Base-by-base conservation (phyloP, 306 rosid species). In the Rubus parviflorus region DNA sequence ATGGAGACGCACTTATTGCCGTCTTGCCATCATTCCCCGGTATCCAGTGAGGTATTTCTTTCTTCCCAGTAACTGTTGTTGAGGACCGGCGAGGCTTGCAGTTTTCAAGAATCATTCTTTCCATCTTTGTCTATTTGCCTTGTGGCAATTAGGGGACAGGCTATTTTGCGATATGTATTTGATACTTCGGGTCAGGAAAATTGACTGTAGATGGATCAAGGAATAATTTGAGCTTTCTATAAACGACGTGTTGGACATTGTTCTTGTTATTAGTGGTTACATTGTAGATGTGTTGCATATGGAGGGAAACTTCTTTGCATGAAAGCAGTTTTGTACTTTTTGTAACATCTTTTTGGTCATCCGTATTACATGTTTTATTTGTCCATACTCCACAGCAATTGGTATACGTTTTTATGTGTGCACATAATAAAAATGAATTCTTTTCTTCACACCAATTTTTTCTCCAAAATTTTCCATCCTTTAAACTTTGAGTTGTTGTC, bases 21-120 rank as follows among this genome's bases (percentile, higher is more conserved):
- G 87, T 96, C 83, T 86, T 91, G 90, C 98, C 99, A 17, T 83
- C 96, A 19, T 96, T 96, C 74, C 96, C 87, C 47, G 96, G 89
- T 72, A 92, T 92, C 79, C 42, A 84, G 74, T 94, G 89, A 94
- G 83, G 70, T 43, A 25, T 25, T 30, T 62, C 69, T 11, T 77
- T 48, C 74, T 56, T 74, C 30, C 56, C 75, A 16, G 63, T 70
- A 56, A 69, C 68, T 70, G 83, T 51, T 60, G 58, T 77, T 54
- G 40, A 51, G 77, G 52, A 80, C 41, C 82, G 20, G 22, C 57
- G 68, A 76, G 79, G 78, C 72, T 78, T 57, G 76, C 68, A 75
- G 48, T 77, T 76, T 51, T 60, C 72, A 49, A 37, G 68, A 46
- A 37, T 42, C 38, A 20, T 78, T 43, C 25, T 60, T 56, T 52